Base-by-base conservation (phyloP, 805 yeast genomes). In the Schwanniomyces occidentalis region DNA sequence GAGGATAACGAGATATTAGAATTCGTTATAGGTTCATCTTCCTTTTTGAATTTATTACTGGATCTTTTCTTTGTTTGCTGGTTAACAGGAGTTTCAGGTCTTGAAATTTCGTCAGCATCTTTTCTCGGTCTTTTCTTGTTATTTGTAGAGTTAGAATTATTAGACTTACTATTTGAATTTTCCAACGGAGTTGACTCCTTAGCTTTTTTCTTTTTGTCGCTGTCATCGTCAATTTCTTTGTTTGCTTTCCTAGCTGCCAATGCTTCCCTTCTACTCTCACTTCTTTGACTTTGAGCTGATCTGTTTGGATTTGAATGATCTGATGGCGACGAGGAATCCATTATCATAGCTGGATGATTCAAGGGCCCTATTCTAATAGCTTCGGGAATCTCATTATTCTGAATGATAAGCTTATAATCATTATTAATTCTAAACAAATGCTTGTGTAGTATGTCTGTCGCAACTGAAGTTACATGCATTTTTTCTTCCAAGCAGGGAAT, bases 401-500 rank as follows among this genome's bases (percentile, higher is more conserved):
- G 66, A 30, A 83, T 63, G 16, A 91, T 84, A 30, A 82, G 67
- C 30, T 84, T 85, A 65, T 78, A 90, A 52, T 86, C 95, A 46
- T 83, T 78, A 53, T 90, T 85, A 44, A 93, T 72, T 33, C 97
- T 71, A 33, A 70, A 73, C 36, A 87, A 63, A 51, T 87, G 85
- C 39, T 81, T 78, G 19, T 72, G 64, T 29, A 89, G 73, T 8
- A 82, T 73, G 48, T 90, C 97, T 19, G 86, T 75, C 15, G 97
- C 96, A 24, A 87, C 82, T 1, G 91, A 82, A 4, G 97, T 91
- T 26, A 93, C 96, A 58, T 91, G 97, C 95, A 93, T 88, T 61
- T 93, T 93, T 57, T 93, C 97, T 56, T 91, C 98, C 36, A 91
- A 63, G 42, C 96, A 86, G 1, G 98, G 97, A 68, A 91, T 79